phyloP scores from a whole-genome alignment of 1,139 yeast species.

The Candida neerlandica region DNA sequence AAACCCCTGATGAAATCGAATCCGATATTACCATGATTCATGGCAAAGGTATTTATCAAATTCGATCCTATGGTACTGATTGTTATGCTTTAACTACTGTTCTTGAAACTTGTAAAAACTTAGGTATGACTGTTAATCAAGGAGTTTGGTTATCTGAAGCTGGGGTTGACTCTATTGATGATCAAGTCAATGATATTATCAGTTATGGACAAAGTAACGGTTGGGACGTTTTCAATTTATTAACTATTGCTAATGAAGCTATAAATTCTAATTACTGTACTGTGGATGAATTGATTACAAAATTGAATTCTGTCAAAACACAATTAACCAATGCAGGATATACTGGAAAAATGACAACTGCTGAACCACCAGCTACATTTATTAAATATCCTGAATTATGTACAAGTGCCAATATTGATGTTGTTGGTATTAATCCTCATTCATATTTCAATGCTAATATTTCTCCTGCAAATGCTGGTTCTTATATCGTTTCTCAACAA shows the following conservation, averaged over 20 bases:
- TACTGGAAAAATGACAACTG: constrained; percentile 74
- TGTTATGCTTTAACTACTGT: constrained; percentile 71
- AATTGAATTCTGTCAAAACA: constrained; percentile 64
- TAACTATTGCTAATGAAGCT: constrained; percentile 90
- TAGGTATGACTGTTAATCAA: constrained; percentile 78
- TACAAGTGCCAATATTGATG: constrained; percentile 65
- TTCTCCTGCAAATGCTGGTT: constrained; percentile 69
- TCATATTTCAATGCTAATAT: constrained; percentile 73
- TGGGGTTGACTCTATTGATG: constrained; percentile 73
- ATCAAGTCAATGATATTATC: constrained; percentile 56
- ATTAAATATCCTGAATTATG: constrained; percentile 68
- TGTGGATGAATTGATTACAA: constrained; percentile 58
- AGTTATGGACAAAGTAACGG: constrained; percentile 51
- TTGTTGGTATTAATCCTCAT: constrained; percentile 85
- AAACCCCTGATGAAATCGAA: constrained; percentile 52
- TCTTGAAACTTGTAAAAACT: constrained; percentile 56
- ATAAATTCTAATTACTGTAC: constrained; percentile 61
- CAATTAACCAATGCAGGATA: constrained; percentile 69
- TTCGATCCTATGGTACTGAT: constrained; percentile 86
- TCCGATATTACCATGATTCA: constrained; percentile 62
- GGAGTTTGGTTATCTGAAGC: constrained; percentile 74
- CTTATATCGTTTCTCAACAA: constrained; percentile 68
- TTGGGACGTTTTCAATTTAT: constrained; percentile 72
- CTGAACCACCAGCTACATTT: constrained; percentile 85
- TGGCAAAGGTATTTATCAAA: constrained; percentile 60